Percentiles rank a stretch among this genome's conserved stretches.
phyloP scores from a whole-genome alignment of 2,329 filamentous ascomycete species.

The Metarhizium anisopliae region DNA sequence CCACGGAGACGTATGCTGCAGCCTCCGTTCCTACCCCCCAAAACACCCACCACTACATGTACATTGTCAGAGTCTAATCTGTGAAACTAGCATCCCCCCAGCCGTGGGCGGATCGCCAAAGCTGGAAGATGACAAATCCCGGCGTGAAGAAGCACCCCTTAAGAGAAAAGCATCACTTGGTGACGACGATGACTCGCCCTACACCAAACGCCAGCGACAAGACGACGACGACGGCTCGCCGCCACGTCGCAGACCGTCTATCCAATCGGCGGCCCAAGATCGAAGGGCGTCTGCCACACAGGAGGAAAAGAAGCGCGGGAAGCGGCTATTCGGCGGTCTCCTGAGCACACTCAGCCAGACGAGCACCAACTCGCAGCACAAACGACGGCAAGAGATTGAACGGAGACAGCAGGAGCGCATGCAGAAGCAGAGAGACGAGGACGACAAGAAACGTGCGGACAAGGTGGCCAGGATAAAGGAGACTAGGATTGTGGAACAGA shows the following conservation, averaged over 20 bases:
- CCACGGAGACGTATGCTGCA: constrained; percentile 6
- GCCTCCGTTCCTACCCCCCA: neutral
- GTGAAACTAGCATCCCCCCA: neutral
- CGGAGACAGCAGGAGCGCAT: constrained; percentile 70
- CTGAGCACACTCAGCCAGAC: constrained; percentile 71
- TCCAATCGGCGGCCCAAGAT: constrained; percentile 5
- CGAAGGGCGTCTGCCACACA: constrained; percentile 24
- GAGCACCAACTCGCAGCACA: constrained; percentile 52
- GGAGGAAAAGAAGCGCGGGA: constrained; percentile 78
- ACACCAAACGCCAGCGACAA: constrained; percentile 18
- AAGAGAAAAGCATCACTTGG: constrained; percentile 22
- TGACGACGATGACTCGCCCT: constrained; percentile 9
- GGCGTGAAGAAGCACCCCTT: constrained; percentile 8
- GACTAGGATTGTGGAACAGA: constrained; percentile 59
- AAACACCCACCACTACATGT: neutral
- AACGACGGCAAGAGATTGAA: constrained; percentile 71
- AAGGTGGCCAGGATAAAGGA: constrained; percentile 53
- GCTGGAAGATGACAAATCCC: neutral
- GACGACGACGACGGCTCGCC: constrained; percentile 12
- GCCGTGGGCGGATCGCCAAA: neutral
- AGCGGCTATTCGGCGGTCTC: constrained; percentile 76
- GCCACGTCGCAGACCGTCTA: constrained; percentile 6
- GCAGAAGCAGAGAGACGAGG: constrained; percentile 62
- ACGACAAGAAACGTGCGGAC: constrained; percentile 57
- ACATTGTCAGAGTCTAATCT: neutral